These are phyloP conservation scores for Acanthochlamys bracteata DNA, from an alignment of 106 monocot genomes.

Conservation along the genomic window DNA sequence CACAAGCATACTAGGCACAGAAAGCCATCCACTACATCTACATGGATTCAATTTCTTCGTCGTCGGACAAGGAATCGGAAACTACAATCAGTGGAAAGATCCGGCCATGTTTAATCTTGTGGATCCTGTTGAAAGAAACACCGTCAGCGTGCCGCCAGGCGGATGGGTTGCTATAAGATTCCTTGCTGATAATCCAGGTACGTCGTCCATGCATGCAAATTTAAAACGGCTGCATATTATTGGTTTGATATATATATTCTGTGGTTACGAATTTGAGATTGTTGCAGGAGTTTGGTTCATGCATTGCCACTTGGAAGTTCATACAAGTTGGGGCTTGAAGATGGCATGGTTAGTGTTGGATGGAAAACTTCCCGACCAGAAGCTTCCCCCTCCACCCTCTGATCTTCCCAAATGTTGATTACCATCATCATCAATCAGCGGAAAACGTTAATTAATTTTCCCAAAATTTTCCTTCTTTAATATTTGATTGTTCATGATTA, in stretches of 20 bases:
- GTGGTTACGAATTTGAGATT: background rate
- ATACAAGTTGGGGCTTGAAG: conserved; percentile 28
- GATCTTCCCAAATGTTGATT: conserved; percentile 30
- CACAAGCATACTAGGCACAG: conserved; percentile 21
- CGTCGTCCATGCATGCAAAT: background rate
- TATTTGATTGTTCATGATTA: background rate
- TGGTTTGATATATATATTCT: background rate
- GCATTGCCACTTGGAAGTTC: conserved; percentile 30
- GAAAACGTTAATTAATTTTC: background rate
- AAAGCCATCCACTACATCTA: conserved; percentile 33
- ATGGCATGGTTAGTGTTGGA: conserved; percentile 37
- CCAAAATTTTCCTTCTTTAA: background rate
- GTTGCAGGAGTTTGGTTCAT: conserved; percentile 35
- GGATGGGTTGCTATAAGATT: conserved; percentile 31
- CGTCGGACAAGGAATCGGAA: conserved; percentile 22
- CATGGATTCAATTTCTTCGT: conserved; percentile 33
- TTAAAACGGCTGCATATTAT: background rate
- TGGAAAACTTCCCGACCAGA: conserved; percentile 19
- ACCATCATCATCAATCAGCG: background rate
- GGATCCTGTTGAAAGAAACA: conserved; percentile 31
- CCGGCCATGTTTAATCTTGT: conserved; percentile 22
- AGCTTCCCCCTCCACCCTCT: conserved; percentile 30
- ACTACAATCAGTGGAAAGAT: conserved; percentile 14
- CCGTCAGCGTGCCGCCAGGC: conserved; percentile 22
- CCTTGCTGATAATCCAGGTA: conserved; percentile 31